Conservation (phyloP, 2,329 filamentous ascomycete genomes). For the Colletotrichum musae region DNA sequence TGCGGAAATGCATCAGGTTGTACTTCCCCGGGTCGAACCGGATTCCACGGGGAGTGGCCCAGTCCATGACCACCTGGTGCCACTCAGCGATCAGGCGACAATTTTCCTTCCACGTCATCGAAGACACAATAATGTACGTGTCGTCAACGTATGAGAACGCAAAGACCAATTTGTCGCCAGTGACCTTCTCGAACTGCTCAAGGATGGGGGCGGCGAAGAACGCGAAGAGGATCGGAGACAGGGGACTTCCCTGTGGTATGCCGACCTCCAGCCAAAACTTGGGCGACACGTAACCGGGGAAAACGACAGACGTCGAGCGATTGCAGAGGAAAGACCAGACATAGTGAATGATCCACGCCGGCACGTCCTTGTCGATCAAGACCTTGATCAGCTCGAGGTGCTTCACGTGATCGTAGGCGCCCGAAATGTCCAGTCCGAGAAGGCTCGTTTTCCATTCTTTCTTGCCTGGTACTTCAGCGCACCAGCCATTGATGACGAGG, state of each 20-base stretch:
- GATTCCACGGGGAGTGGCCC: background rate
- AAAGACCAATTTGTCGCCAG: background rate
- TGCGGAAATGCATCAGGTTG: slow-evolving; percentile 24
- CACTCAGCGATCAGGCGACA: background rate
- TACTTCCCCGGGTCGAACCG: slow-evolving; percentile 13
- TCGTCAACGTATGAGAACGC: slow-evolving; percentile 16
- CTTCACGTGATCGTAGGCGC: slow-evolving; percentile 20
- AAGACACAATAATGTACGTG: slow-evolving; percentile 21
- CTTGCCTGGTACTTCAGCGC: background rate
- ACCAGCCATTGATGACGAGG: background rate
- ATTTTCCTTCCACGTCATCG: background rate
- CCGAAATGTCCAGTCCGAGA: slow-evolving; percentile 1
- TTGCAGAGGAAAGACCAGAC: slow-evolving; percentile 3
- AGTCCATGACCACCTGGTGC: slow-evolving; percentile 2
- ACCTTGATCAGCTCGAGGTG: background rate
- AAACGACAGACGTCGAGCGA: background rate
- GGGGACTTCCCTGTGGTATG: slow-evolving; percentile 26
- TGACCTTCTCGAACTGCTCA: background rate
- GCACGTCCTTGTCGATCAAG: background rate
- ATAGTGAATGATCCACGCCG: background rate
- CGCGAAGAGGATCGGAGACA: slow-evolving; percentile 17
- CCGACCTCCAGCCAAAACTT: slow-evolving; percentile 9
- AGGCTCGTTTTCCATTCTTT: slow-evolving; percentile 1
- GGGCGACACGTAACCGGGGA: slow-evolving; percentile 9
- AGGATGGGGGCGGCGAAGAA: slow-evolving; percentile 17